Conservation (phyloP, 208 protist species). For the Crithidia mellificae region DNA sequence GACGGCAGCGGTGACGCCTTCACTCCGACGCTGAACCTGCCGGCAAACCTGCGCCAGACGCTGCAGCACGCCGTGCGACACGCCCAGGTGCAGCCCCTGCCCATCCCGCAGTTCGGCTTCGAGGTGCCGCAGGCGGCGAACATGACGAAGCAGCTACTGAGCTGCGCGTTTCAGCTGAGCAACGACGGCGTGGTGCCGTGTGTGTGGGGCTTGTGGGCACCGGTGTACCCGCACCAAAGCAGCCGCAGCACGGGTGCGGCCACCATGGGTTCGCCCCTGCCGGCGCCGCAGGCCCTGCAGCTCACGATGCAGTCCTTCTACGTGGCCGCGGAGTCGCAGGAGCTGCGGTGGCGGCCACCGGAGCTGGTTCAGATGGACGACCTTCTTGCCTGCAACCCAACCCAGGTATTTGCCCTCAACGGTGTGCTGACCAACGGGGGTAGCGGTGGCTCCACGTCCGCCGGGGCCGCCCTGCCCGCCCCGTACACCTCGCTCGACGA, state of each 20-base stretch:
- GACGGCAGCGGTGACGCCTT: background rate
- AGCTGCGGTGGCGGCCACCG: conserved; percentile 37
- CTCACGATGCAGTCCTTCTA: conserved; percentile 48
- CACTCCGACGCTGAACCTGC: background rate
- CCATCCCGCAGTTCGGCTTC: conserved; percentile 34
- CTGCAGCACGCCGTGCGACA: conserved; percentile 26
- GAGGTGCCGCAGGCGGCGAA: background rate
- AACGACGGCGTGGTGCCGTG: conserved; percentile 47
- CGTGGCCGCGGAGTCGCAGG: conserved; percentile 33
- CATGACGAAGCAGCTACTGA: conserved; percentile 35
- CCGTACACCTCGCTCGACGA: conserved; percentile 24
- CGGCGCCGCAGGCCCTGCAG: conserved; percentile 21
- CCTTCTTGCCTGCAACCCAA: conserved; percentile 33
- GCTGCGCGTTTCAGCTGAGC: conserved; percentile 42
- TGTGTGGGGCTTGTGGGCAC: conserved; percentile 47
- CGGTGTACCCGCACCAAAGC: conserved; percentile 1
- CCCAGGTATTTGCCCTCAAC: conserved; percentile 40
- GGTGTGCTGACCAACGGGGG: conserved; percentile 17
- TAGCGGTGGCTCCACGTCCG: too few species aligned
- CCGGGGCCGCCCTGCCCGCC: background rate
- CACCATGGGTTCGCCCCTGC: conserved; percentile 3
- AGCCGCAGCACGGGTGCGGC: background rate
- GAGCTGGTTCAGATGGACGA: conserved; percentile 39
- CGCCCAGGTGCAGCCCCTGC: conserved; percentile 25
- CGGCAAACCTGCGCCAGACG: conserved; percentile 13